Evolutionary conservation across 768 basidiomycete species (phyloP), one percentile per base, ranked within the genome.

Genomic region (Kwoniella sp.): DNA sequence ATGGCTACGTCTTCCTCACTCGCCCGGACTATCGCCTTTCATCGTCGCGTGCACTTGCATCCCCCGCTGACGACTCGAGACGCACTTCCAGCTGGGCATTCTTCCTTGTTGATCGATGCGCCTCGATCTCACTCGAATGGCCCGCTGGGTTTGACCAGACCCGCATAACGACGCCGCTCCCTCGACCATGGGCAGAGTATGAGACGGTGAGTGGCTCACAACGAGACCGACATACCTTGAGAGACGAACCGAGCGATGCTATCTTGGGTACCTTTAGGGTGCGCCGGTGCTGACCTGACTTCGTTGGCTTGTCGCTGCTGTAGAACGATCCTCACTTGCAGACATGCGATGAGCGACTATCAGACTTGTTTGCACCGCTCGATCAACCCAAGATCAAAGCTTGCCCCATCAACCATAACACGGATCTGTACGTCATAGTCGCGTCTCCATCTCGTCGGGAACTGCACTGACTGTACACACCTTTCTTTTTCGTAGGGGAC

Each of bases 41-140:
- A 47, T 45, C 52, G 17, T 28, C 20, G n/a, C n/a, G n/a, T n/a
- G n/a, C n/a, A n/a, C n/a, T n/a, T n/a, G n/a, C n/a, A n/a, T n/a
- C n/a, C n/a, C n/a, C n/a, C n/a, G n/a, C n/a, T n/a, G n/a, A n/a
- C n/a, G n/a, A n/a, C n/a, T n/a, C n/a, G n/a, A n/a, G n/a, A n/a
- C 47, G 38, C 15, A 23, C 4, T n/a, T 30, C 17, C 45, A 71
- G 70, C 63, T 71, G 70, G 70, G 48, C 55, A 4, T 12, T 71
- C 15, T 71, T 61, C 70, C 48, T 67, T n/a, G 59, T 68, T 12
- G 70, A 71, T 55, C 45, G 70, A 37, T 71, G 66, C 38, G 60
- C 63, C 1, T 45, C 65, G 2, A 65, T 59, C n/a, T 53, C 62
- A 25, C 52, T 57, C 25, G 57, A 71, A 22, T 61, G 53, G 48